Base-by-base conservation (phyloP, 2,329 filamentous ascomycete species). In the Cladophialophora bantiana region DNA sequence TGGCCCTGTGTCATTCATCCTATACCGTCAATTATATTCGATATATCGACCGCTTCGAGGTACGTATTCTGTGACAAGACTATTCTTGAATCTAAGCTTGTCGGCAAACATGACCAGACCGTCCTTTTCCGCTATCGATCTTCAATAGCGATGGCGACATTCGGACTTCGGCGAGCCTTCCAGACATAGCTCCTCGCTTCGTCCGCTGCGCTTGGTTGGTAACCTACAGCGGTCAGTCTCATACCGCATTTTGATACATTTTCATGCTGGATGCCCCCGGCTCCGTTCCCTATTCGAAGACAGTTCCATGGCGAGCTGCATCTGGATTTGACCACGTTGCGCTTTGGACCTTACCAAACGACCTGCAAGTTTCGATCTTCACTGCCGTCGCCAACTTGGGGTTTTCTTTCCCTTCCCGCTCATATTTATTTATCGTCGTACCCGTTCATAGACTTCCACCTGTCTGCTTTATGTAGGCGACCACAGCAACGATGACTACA, bases 101-200 rank as follows among this genome's bases (percentile, higher is more conserved):
- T n/a, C 40, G 40, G 40, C 40, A n/a, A 6, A 6, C 40, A 4
- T 42, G 40, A n/a, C 40, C 40, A 13, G 40, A n/a, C 40, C 40
- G 40, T 18, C 15, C 13, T 42, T 4, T 42, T 18, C 40, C 40
- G 40, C 40, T 1, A 1, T 40, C 4, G 36, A 40, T 40, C 36
- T 40, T 9, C 36, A 40, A 42, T 42, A 13, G 40, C 40, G 40
- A 42, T 42, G 40, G 18, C n/a, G 40, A 42, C n/a, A n/a, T 42
- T 42, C 40, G 40, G 40, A 42, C 40, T 42, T 42, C 40, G 40
- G 40, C 40, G 40, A 42, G 40, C 40, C 26, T n/a, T 42, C 40
- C 40, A n/a, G 4, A 4, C 4, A n/a, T n/a, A 18, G n/a, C n/a
- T 42, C 40, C 40, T n/a, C 15, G 4, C 40, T 42, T 42, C 40